Evolutionary conservation across 345 rosid genomes (phyloP).

Genomic region (Barbarea vulgaris): DNA sequence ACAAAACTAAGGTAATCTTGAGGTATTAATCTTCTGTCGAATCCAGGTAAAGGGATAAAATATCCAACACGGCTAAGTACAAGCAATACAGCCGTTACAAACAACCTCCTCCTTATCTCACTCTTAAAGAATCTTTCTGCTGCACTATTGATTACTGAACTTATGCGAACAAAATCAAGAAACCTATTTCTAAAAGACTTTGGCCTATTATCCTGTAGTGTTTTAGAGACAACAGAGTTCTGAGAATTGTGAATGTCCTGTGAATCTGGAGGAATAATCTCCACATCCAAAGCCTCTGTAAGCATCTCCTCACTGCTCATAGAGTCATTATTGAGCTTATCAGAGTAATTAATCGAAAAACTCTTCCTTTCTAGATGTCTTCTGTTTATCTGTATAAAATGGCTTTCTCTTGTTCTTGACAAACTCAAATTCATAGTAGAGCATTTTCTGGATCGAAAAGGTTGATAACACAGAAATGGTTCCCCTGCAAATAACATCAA

Average conservation of each 20-base stretch:
- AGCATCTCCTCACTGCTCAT: constrained; percentile 43
- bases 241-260: constrained; percentile 25
- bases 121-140: constrained; percentile 87
- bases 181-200: constrained; percentile 74
- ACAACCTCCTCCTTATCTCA: constrained; percentile 87
- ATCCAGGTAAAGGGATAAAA: constrained; percentile 92
- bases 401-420: constrained; percentile 35
- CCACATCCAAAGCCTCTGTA: constrained; percentile 38
- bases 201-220: constrained; percentile 36
- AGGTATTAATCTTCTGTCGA: constrained; percentile 80
- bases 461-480: constrained; percentile 25
- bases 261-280: constrained; percentile 44
- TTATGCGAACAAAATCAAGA: constrained; percentile 64
- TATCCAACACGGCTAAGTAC: constrained; percentile 86
- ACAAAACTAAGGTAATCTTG: constrained; percentile 89
- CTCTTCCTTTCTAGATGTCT: constrained; percentile 38
- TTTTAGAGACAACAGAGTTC: constrained; percentile 35
- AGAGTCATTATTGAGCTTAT: constrained; percentile 48
- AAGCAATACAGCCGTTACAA: constrained; percentile 69
- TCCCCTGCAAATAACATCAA: constrained; percentile 23
- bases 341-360: constrained; percentile 47
- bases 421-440: constrained; percentile 37
- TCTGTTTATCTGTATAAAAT: constrained; percentile 31
- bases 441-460: constrained; percentile 27
- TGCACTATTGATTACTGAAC: constrained; percentile 72